Conservation (phyloP, 306 rosid genomes). For the Trichosanthes cucumerina region DNA sequence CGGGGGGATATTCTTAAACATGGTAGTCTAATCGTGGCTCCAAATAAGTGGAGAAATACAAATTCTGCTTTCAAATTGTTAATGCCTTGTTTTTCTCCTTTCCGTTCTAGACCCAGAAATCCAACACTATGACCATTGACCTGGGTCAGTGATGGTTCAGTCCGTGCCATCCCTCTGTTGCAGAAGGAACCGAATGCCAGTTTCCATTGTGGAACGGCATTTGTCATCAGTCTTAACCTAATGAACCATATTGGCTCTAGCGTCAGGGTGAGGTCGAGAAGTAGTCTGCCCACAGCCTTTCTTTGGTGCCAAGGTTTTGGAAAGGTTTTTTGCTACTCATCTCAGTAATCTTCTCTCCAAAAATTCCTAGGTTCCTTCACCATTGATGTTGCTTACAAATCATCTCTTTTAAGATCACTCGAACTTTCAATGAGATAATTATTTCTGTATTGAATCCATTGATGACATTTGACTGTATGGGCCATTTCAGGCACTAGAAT, state of each 20-base stretch:
- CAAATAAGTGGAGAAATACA: not conserved
- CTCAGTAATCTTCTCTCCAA: not conserved
- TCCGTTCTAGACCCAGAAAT: not conserved
- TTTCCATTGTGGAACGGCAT: not conserved
- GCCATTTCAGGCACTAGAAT: not conserved
- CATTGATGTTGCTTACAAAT: not conserved
- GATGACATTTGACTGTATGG: not conserved
- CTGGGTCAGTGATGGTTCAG: not conserved
- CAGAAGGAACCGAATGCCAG: not conserved
- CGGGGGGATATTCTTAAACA: not conserved
- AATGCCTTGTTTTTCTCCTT: not conserved
- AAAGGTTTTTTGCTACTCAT: not conserved
- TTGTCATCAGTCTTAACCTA: not conserved
- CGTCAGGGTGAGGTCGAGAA: not conserved
- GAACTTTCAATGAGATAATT: not conserved
- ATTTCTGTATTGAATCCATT: not conserved
- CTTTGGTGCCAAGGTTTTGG: not conserved
- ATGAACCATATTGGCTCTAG: not conserved
- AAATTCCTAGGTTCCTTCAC: not conserved
- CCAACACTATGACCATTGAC: not conserved
- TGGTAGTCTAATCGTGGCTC: not conserved
- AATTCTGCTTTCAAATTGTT: not conserved
- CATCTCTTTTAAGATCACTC: not conserved
- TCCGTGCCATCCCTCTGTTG: not conserved
- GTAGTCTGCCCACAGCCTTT: not conserved